phyloP scores from a whole-genome alignment of 2,329 filamentous ascomycete genomes.

The Microsporum ferrugineum region DNA sequence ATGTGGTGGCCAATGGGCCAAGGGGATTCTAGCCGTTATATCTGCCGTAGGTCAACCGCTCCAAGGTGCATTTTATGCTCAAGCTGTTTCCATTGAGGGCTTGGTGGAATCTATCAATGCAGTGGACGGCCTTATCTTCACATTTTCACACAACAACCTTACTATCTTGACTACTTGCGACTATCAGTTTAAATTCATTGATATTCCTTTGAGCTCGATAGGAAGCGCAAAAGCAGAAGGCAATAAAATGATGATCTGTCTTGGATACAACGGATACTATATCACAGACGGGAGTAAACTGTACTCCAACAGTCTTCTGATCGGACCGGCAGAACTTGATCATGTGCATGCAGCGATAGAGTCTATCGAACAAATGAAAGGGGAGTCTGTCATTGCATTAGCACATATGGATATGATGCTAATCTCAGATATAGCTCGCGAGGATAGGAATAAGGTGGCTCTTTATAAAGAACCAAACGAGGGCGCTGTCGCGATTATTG shows the following conservation, averaged over 20 bases:
- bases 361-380: neutral
- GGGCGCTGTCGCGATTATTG: neutral
- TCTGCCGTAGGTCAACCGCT: neutral
- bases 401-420: neutral
- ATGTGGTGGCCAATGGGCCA: neutral
- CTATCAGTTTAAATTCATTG: slow-evolving; percentile 1
- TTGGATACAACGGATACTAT: neutral
- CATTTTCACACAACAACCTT: neutral
- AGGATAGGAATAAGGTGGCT: neutral
- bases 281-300: neutral
- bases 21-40: neutral
- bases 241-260: neutral
- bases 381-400: neutral
- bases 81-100: neutral
- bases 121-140: neutral
- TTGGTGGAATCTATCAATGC: neutral
- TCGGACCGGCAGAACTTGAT: neutral
- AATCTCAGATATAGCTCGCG: neutral
- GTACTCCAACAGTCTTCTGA: neutral
- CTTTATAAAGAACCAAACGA: neutral
- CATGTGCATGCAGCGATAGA: neutral
- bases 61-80: neutral
- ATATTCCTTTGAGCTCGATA: slow-evolving; percentile 4
- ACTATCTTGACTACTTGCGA: neutral
- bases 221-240: neutral